phyloP scores from a whole-genome alignment of 371 early-diverging fungal genomes.

The Nematocida sp. region DNA sequence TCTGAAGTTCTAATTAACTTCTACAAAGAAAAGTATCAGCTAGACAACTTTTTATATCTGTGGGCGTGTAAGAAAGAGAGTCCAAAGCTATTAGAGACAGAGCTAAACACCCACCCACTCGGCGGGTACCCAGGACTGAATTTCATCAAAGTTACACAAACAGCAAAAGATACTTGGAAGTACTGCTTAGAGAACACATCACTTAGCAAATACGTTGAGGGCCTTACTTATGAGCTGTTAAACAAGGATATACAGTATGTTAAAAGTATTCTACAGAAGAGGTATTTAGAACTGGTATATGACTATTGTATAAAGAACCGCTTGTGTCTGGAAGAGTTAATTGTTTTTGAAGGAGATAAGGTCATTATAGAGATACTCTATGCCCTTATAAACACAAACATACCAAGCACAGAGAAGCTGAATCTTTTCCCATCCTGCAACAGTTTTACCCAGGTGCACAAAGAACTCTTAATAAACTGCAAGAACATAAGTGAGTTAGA shows the following conservation, averaged over 20 bases:
- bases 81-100: conserved; percentile 32
- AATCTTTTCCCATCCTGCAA: conserved; percentile 56
- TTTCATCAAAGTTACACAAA: conserved; percentile 64
- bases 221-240: conserved; percentile 60
- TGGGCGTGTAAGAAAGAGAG: conserved; percentile 59
- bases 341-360: conserved; percentile 66
- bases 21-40: conserved; percentile 62
- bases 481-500: conserved; percentile 64
- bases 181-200: conserved; percentile 66
- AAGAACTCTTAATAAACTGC: conserved; percentile 27
- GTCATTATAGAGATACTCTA: conserved; percentile 66
- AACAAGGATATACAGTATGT: conserved; percentile 61
- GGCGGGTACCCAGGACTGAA: conserved; percentile 65
- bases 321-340: conserved; percentile 60
- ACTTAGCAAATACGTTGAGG: conserved; percentile 62
- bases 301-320: conserved; percentile 30
- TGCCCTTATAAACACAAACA: conserved; percentile 50
- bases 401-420: conserved; percentile 52
- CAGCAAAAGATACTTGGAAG: conserved; percentile 65
- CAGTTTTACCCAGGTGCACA: conserved; percentile 40
- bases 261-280: conserved; percentile 58
- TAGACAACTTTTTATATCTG: conserved; percentile 67
- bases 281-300: conserved; percentile 59
- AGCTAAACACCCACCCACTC: conserved; percentile 59
- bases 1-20: conserved; percentile 57